Base-by-base conservation (phyloP, 2,329 filamentous ascomycete genomes). In the Paramyrothecium roridum region DNA sequence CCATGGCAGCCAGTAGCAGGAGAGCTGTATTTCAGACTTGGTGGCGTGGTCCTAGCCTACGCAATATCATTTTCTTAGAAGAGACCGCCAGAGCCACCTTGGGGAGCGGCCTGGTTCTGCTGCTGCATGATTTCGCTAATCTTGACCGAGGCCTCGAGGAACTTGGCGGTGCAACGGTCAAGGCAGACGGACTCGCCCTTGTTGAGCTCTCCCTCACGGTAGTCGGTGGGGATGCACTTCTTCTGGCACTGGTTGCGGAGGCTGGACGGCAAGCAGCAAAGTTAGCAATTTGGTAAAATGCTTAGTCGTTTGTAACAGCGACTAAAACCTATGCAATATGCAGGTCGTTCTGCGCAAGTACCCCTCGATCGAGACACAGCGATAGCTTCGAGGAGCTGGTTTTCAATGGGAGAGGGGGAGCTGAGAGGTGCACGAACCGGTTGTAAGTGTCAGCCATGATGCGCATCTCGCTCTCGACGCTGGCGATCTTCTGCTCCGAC, bases 141-240 rank as follows among this genome's bases (percentile, higher is more conserved):
- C 81, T 97, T 98, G 81, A 96, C 87, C 75, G 96, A 96, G 69
- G 96, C 93, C 67, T 98, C 93, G 78, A 99, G 97, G 81, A 98
- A 99, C 81, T 99, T 99, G 70, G 90, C 84, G 56, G 96, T 90
- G 78, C 96, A 99, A 69, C 95, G 91, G 79, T 99, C 95, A 65
- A 99, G 87, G 80, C 96, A 99, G 66, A 99, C 95, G 65, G 89
- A 92, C 78, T 99, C 95, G 82, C 93, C 96, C 81, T 99, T 99
- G 85, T 97, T 96, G 69, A 99, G 87, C 67, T 99, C 93, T 73
- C 85, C 86, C 80, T 99, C 95, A 73, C 92, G 91, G 85, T 98
- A 99, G 67, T 93, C 87, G 69, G 80, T 82, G 59, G 93, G 93
- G 65, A 99, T 85, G 78, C 95, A 99, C 81, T 99, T 99, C 73